Conservation (phyloP, 2,329 filamentous ascomycete genomes). For the Rhinocladiella mackenziei region DNA sequence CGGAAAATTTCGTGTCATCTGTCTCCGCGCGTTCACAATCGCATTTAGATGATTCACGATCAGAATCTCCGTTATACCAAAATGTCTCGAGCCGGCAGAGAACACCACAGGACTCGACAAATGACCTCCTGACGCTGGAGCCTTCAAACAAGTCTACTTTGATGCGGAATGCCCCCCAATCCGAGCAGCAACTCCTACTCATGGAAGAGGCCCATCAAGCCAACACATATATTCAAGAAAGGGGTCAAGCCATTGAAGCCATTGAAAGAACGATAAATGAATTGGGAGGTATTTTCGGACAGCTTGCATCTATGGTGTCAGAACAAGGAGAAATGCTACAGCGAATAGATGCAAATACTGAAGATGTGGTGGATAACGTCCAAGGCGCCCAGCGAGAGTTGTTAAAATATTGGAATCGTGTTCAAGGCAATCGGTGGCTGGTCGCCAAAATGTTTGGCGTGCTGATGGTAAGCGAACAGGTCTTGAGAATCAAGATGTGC, state of each 20-base stretch:
- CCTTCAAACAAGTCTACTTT: slow-evolving; percentile 54
- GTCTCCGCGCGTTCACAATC: slow-evolving; percentile 73
- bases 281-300: slow-evolving; percentile 86
- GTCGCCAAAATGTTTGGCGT: slow-evolving; percentile 79
- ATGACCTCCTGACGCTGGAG: slow-evolving; percentile 78
- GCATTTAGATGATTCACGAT: slow-evolving; percentile 61
- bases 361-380: slow-evolving; percentile 98
- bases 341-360: slow-evolving; percentile 82
- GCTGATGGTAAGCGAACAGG: slow-evolving; percentile 72
- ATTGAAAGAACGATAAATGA: slow-evolving; percentile 95
- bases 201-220: slow-evolving; percentile 87
- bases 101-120: slow-evolving; percentile 55
- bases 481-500: neutral
- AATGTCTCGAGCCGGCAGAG: slow-evolving; percentile 58
- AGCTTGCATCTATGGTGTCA: slow-evolving; percentile 92
- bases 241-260: slow-evolving; percentile 92
- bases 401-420: slow-evolving; percentile 93
- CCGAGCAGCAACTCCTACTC: slow-evolving; percentile 81
- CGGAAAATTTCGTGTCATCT: slow-evolving; percentile 92
- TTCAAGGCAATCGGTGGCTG: slow-evolving; percentile 92
- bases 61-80: slow-evolving; percentile 81
- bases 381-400: slow-evolving; percentile 90
- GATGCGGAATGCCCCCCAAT: slow-evolving; percentile 51
- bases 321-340: slow-evolving; percentile 98
- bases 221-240: slow-evolving; percentile 87